Base-by-base conservation (phyloP, 768 basidiomycete genomes). In the Naematelia encephala region DNA sequence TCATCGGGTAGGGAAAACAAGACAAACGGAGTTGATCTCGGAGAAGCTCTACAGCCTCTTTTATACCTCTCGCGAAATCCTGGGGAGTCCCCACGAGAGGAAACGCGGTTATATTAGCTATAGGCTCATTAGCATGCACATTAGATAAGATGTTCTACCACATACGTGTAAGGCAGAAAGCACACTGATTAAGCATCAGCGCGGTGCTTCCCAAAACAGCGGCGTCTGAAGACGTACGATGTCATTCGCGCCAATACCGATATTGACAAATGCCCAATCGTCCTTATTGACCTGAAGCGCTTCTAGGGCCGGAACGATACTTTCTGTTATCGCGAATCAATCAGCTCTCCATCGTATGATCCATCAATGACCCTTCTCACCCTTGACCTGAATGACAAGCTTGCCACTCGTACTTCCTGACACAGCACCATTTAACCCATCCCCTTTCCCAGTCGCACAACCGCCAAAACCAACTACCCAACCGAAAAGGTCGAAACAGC, bases 231-330 rank as follows among this genome's bases (percentile, higher is more conserved):
- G 39, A 62, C 73, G 56, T 30, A 74, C 73, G 3, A 73, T 59
- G 52, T 75, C 74, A 52, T 75, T 75, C 1, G 69, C 74, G 0
- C 74, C 74, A 11, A 75, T 73, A n/a, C 68, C 69, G 11, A 75
- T 14, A 52, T 73, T 75, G 48, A 72, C 64, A 42, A 64, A 69
- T 56, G 71, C 73, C 74, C 74, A 75, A 13, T 67, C 69, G 4
- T 62, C 56, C 4, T 63, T 52, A 16, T 57, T 47, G 16, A 71
- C 47, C 4, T 57, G 55, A 21, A 72, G 13, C 45, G 54, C 59
- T 19, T 61, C 51, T 13, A 75, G 54, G 5, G 26, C 45, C 5
- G 73, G 70, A 2, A 72, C 30, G 12, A 75, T 27, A 45, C 67
- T 66, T 21, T 68, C 73, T 75, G 54, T 25, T 12, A 13, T 8